Conservation (phyloP, 192 early-diverging fungal genomes). For the Oehlia diaphana region DNA sequence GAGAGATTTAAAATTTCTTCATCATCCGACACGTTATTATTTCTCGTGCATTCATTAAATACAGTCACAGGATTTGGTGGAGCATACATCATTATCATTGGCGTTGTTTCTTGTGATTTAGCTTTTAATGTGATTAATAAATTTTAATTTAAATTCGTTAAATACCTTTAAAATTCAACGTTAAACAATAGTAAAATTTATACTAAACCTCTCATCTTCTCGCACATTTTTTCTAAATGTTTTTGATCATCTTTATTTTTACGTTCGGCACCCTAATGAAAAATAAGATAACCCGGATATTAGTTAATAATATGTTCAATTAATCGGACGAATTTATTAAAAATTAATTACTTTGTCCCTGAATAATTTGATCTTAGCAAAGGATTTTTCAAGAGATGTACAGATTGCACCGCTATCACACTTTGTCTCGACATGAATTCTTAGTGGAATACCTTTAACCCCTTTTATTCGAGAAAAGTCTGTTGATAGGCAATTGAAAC, state of each 20-base stretch:
- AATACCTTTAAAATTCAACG: background rate
- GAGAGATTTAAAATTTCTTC: constrained; percentile 20
- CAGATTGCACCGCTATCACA: constrained; percentile 30
- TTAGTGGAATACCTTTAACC: constrained; percentile 73
- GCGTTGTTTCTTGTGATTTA: constrained; percentile 32
- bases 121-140: constrained; percentile 11
- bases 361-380: constrained; percentile 67
- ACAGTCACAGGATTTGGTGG: constrained; percentile 32
- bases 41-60: constrained; percentile 32
- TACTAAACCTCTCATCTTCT: constrained; percentile 57
- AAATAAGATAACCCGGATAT: background rate
- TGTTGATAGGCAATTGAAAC: constrained; percentile 76
- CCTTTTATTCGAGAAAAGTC: constrained; percentile 83
- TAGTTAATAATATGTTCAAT: background rate
- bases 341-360: constrained; percentile 60
- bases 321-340: background rate
- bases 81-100: constrained; percentile 35
- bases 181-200: constrained; percentile 18
- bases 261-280: constrained; percentile 63
- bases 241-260: constrained; percentile 78
- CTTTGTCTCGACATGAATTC: constrained; percentile 49
- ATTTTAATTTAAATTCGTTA: background rate
- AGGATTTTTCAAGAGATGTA: constrained; percentile 52
- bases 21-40: constrained; percentile 20
- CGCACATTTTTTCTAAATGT: constrained; percentile 68